A percentile compares a stretch with the other conserved stretches of the same genome.
Evolutionary conservation across 441 rosid species (phyloP).

Genomic region (Sinapis alba): DNA sequence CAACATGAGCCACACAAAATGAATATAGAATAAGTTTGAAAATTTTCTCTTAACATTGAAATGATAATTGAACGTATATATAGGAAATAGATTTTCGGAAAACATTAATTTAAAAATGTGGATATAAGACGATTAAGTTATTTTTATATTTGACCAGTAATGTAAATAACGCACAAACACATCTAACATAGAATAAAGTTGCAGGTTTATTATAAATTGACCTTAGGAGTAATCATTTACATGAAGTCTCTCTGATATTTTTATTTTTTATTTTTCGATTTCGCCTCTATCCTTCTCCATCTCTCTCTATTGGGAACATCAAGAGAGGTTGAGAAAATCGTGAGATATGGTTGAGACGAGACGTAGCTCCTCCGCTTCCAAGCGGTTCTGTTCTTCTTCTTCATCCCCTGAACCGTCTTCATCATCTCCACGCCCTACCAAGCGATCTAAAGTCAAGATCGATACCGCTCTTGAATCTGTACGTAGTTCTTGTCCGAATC

Average conservation of each 20-base stretch:
- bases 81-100: background rate
- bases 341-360: slow-evolving; percentile 89
- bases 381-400: slow-evolving; percentile 64
- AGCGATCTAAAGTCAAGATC: slow-evolving; percentile 73
- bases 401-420: slow-evolving; percentile 46
- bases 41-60: background rate
- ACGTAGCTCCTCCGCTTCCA: slow-evolving; percentile 84
- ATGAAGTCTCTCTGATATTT: slow-evolving; percentile 35
- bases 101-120: background rate
- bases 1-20: slow-evolving; percentile 6
- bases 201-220: slow-evolving; percentile 37
- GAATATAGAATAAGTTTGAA: background rate
- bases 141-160: slow-evolving; percentile 5
- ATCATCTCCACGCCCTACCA: slow-evolving; percentile 54
- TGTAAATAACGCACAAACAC: slow-evolving; percentile 18
- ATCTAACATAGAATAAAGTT: slow-evolving; percentile 14
- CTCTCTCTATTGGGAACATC: slow-evolving; percentile 27
- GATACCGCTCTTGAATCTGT: slow-evolving; percentile 24
- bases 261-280: background rate
- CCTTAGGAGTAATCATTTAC: slow-evolving; percentile 34
- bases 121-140: slow-evolving; percentile 12
- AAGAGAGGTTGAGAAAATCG: slow-evolving; percentile 23
- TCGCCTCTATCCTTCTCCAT: slow-evolving; percentile 18
- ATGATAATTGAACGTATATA: background rate
- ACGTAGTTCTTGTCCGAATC: slow-evolving; percentile 5